Evolutionary conservation across 805 yeast species (phyloP).

Genomic region (Lipomyces spencermartinsiae): DNA sequence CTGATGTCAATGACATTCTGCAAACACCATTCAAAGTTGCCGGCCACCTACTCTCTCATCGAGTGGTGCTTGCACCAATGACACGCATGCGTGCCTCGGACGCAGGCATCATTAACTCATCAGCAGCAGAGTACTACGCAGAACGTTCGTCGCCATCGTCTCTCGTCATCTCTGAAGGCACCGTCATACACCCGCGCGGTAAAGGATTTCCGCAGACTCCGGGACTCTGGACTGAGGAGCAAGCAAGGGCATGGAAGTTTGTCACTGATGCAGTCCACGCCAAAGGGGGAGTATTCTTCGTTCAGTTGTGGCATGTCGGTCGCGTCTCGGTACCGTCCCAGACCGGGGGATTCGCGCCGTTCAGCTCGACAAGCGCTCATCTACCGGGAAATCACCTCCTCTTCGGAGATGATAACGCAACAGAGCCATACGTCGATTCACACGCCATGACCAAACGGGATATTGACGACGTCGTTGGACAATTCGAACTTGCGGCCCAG

Average conservation of each 20-base stretch:
- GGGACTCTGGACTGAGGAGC: conserved; percentile 73
- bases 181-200: conserved; percentile 52
- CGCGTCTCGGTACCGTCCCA: conserved; percentile 41
- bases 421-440: neutral
- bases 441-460: conserved; percentile 48
- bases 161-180: conserved; percentile 36
- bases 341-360: neutral
- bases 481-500: conserved; percentile 53
- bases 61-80: conserved; percentile 58
- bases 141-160: conserved; percentile 52
- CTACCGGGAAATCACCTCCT: no score
- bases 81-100: conserved; percentile 50
- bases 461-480: conserved; percentile 45
- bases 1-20: no score
- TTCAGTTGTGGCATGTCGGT: conserved; percentile 58
- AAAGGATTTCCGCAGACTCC: conserved; percentile 49
- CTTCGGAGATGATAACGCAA: no score
- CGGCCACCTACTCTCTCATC: no score
- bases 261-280: conserved; percentile 55
- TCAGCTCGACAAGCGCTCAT: no score
- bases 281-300: conserved; percentile 48
- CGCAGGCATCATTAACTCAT: conserved; percentile 42
- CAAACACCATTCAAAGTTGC: no score
- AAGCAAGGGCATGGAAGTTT: conserved; percentile 78
- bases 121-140: conserved; percentile 58